These are phyloP conservation scores for Cyclostephanos tholiformis DNA, from an alignment of 108 stramenopile genomes.

Conservation along the genomic window DNA sequence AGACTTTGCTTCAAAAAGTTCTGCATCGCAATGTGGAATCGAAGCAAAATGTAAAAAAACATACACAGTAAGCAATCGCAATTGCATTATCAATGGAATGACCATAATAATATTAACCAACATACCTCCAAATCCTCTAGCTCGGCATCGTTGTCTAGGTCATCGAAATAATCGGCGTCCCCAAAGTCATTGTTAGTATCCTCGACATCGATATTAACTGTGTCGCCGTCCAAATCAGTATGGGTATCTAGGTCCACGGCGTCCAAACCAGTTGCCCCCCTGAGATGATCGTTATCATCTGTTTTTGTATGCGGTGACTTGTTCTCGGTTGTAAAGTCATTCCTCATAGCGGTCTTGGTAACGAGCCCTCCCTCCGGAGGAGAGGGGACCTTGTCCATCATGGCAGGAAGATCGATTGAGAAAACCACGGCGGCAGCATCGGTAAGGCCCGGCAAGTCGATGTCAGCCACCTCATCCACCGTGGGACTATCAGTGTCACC, in stretches of 20 bases:
- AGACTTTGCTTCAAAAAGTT: constrained; percentile 9
- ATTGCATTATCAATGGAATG: neutral
- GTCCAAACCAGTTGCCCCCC: neutral
- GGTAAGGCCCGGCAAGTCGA: too few relatives aligned
- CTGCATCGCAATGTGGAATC: neutral
- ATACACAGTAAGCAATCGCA: too few relatives aligned
- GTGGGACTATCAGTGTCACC: too few relatives aligned
- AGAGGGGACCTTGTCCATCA: neutral
- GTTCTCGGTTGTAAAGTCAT: neutral
- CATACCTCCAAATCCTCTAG: constrained; percentile 73
- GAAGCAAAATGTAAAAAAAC: neutral
- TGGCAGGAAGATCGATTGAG: neutral
- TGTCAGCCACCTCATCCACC: too few relatives aligned
- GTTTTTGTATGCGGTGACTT: neutral
- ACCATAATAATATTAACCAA: neutral
- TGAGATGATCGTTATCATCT: neutral
- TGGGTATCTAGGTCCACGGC: too few relatives aligned
- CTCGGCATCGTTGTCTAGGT: constrained; percentile 57
- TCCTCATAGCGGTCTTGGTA: too few relatives aligned
- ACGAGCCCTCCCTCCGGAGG: too few relatives aligned
- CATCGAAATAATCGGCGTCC: constrained; percentile 58
- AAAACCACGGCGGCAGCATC: neutral
- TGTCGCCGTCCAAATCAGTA: constrained; percentile 53
- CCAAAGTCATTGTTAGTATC: constrained; percentile 47
- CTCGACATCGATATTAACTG: constrained; percentile 53